A percentile compares a stretch with the other conserved stretches of the same genome.
phyloP scores from a whole-genome alignment of 2,329 filamentous ascomycete species.

The Claviceps capensis region DNA sequence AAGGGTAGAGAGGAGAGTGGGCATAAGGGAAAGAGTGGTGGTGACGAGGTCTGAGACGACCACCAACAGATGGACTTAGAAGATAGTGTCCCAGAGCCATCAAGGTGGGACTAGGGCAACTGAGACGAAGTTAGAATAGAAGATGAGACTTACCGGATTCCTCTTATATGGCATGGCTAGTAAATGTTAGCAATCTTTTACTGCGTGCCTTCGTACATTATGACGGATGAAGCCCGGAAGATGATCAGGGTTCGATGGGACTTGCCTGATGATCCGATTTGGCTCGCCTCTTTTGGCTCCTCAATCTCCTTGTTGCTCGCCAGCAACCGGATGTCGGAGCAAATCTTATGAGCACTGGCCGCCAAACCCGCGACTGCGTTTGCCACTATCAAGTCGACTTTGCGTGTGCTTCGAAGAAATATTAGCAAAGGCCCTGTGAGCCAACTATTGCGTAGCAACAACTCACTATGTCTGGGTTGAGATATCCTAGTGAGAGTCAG shows the following conservation, averaged over 20 bases:
- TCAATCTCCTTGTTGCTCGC: constrained; percentile 72
- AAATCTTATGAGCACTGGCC: constrained; percentile 58
- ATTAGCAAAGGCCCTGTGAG: constrained; percentile 1
- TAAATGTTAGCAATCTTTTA: constrained; percentile 28
- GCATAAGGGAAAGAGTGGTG: not conserved
- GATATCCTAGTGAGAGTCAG: constrained; percentile 18
- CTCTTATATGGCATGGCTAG: constrained; percentile 18
- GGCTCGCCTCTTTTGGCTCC: constrained; percentile 67
- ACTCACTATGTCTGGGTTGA: constrained; percentile 47
- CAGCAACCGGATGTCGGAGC: constrained; percentile 60
- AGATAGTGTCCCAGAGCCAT: too few relatives aligned
- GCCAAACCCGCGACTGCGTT: constrained; percentile 72
- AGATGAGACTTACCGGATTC: constrained; percentile 7
- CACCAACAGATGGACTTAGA: not conserved
- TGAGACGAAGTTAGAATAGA: not conserved
- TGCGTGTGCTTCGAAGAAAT: constrained; percentile 38
- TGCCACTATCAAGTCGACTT: constrained; percentile 68
- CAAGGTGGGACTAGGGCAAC: not conserved
- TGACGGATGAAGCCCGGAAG: not conserved
- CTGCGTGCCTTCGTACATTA: constrained; percentile 10
- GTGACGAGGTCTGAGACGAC: not conserved
- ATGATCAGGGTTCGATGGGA: not conserved
- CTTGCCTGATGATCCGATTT: constrained; percentile 45
- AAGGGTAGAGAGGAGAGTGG: not conserved
- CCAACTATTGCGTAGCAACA: not conserved